These are phyloP conservation scores for Ilyonectria destructans DNA, from an alignment of 2,329 filamentous ascomycete genomes.

Conservation along the genomic window DNA sequence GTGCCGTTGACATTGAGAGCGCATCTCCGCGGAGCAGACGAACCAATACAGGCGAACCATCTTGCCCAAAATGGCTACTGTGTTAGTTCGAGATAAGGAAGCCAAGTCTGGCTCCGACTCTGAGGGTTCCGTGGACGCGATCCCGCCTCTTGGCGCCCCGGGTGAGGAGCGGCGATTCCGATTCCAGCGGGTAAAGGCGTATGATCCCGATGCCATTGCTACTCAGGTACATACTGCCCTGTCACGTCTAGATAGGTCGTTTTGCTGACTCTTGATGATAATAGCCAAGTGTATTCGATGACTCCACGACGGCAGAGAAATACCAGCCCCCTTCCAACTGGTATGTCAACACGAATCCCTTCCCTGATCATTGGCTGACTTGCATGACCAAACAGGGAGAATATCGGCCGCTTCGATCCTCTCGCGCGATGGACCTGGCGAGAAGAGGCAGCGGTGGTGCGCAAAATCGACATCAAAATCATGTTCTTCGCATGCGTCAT, in stretches of 20 bases:
- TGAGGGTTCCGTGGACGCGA: conserved; percentile 8
- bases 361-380: no score
- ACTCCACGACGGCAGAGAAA: conserved; percentile 27
- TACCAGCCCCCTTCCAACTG: conserved; percentile 23
- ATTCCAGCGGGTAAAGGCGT: conserved; percentile 50
- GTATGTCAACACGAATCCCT: not conserved
- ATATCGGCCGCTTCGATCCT: conserved; percentile 64
- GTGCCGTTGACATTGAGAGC: not conserved
- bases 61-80: conserved; percentile 24
- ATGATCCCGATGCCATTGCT: conserved; percentile 24
- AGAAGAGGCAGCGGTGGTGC: conserved; percentile 57
- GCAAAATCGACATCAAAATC: conserved; percentile 60
- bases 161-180: conserved; percentile 51
- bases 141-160: conserved; percentile 21
- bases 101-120: conserved; percentile 20
- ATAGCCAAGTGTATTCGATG: conserved; percentile 29
- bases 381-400: conserved; percentile 47
- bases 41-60: not conserved
- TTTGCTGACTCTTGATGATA: not conserved
- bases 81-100: conserved; percentile 22
- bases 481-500: conserved; percentile 64
- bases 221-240: conserved; percentile 18
- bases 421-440: conserved; percentile 60
- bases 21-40: conserved; percentile 6
- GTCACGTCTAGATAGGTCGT: not conserved